Base-by-base conservation (phyloP, 2,329 filamentous ascomycete genomes). In the Fusarium sp. region DNA sequence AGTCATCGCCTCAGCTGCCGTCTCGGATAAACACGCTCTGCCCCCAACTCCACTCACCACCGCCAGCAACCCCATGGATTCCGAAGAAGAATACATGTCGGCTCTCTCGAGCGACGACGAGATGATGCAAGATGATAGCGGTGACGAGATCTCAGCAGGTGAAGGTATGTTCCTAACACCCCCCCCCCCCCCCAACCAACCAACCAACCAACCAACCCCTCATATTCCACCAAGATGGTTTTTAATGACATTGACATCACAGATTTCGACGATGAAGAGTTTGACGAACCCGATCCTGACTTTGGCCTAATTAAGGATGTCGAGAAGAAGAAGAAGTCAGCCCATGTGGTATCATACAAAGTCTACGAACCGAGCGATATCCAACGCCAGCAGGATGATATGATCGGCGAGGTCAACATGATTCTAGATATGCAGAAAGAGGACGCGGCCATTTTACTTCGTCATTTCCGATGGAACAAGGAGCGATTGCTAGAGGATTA, bases 401-500 rank as follows among this genome's bases (percentile, higher is more conserved):
- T 97, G 80, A 88, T 99, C 72, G 86, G 91, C 71, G 94, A 98
- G 76, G 94, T 98, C 62, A 94, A 96, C 67, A 91, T 91, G 83
- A 95, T 99, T 67, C 85, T 99, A 35, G 92, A 94, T 61, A 90
- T 97, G 76, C 89, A 92, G 17, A 91, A 93, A 72, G 96, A 98
- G 79, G 92, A 96, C 66, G 90, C 92, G 0, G 95, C 94, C 23
- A 97, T 99, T 52, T 84, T 99, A 39, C 83, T 99, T 61, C 91
- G 96, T 45, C 88, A 96, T 79, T 93, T 92, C 72, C 88, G 94
- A 75, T 99, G 96, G 96, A 98, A 98, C 79, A 96, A 97, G 78
- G 96, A 99, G 77, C 90, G 92, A 37, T 79, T 99, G 70, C 94
- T 98, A 58, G 96, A 99, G 75, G 90, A 93, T 67, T 98, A 98